These are phyloP conservation scores for Vanrija sp. DNA, from an alignment of 1,284 basidiomycete species.

Conservation along the genomic window DNA sequence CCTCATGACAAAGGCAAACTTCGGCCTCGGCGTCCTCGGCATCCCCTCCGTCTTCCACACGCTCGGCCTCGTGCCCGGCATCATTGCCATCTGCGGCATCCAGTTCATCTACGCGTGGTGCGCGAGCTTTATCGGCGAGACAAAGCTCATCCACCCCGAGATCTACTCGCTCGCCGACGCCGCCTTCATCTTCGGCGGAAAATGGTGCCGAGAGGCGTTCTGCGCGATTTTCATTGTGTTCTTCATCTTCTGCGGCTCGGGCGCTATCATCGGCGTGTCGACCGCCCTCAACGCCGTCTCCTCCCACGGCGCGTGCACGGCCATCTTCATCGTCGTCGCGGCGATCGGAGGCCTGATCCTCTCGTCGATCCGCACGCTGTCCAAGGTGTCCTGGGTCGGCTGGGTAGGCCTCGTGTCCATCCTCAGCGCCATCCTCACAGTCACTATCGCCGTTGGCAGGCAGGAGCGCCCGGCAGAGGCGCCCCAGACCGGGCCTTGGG, in stretches of 20 bases:
- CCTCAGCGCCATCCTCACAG: constrained; percentile 28
- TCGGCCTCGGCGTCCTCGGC: constrained; percentile 35
- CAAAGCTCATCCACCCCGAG: constrained; percentile 24
- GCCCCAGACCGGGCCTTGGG: constrained; percentile 32
- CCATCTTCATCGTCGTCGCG: constrained; percentile 31
- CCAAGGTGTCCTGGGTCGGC: constrained; percentile 35
- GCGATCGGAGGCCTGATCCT: constrained; percentile 30
- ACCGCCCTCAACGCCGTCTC: constrained; percentile 37
- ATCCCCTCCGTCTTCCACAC: constrained; percentile 33
- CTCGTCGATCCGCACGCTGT: constrained; percentile 33
- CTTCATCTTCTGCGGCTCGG: constrained; percentile 26
- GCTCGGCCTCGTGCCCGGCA: constrained; percentile 33
- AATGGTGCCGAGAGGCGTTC: constrained; percentile 23
- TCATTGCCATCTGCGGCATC: constrained; percentile 27
- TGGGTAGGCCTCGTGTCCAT: constrained; percentile 38
- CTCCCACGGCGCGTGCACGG: constrained; percentile 36
- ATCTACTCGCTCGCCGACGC: constrained; percentile 29
- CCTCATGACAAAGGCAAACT: constrained; percentile 30
- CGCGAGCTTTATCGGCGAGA: constrained; percentile 5
- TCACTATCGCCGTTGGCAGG: constrained; percentile 41
- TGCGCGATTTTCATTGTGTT: constrained; percentile 18
- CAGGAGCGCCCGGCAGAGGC: constrained; percentile 41
- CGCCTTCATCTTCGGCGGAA: constrained; percentile 23
- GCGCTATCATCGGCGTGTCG: constrained; percentile 26
- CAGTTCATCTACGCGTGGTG: constrained; percentile 15